Base-by-base conservation (phyloP, 176 grass and related monocot species). In the Tillandsia leiboldiana region DNA sequence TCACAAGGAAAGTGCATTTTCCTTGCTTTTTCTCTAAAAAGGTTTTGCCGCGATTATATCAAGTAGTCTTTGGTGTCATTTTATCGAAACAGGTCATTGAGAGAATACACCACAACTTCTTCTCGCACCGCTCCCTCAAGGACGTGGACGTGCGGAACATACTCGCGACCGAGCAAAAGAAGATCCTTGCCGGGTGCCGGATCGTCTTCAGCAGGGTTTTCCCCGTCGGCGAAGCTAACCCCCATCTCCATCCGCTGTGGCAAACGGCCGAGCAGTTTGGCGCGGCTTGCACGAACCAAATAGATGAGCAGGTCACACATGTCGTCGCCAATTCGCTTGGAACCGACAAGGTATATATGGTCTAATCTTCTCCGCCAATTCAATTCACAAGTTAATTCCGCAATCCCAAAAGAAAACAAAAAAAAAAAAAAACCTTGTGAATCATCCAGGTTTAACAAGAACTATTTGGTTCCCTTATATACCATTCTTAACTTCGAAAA, bases 181-280 rank as follows among this genome's bases (percentile, higher is more conserved):
- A 82, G n/a, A 85, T 99, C 27, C 86, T 99, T 58, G 72, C 66
- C 8, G 94, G 90, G 18, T 99, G 94, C 50, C 80, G 87, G 22
- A 86, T 99, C 72, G 87, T 93, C 52, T 99, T 99, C 59, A 99
- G 94, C 75, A 78, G 94, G 63, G 67, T 99, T 77, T 99, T 99
- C 63, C 94, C 94, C 3, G 75, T 99, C 64, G 94, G 86, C 15
- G 84, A 90, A 33, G 64, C 66, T 63, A 93, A 90, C 63, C 94
- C 84, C 59, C 94, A 93, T 59, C 29, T 88, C 77, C 94, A 99
- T 65, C 90, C 87, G 51, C 57, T 93, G 24, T 99, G 94, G 94
- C 87, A 93, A 82, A 88, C 77, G 50, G 94, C 94, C 48, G 90
- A 99, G 77, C 94, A 90, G 74, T 99, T 99, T 75, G 94, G 94